These are phyloP conservation scores for Breynia disticha DNA, from an alignment of 441 rosid species.

Conservation along the genomic window DNA sequence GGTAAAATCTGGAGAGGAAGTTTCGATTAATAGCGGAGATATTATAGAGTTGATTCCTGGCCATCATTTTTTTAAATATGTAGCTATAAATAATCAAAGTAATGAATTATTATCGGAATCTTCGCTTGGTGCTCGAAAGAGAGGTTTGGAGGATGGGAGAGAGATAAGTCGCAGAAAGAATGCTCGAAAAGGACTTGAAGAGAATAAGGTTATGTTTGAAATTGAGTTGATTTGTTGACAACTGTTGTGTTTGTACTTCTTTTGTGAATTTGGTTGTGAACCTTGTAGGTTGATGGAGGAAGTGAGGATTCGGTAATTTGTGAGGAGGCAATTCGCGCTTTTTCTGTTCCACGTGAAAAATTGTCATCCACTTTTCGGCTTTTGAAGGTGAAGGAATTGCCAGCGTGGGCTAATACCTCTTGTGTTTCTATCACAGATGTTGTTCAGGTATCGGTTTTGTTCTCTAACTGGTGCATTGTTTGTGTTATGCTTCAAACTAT, in stretches of 20 bases:
- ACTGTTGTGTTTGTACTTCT: neutral
- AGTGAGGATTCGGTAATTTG: neutral
- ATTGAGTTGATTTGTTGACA: neutral
- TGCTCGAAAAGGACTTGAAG: conserved; percentile 26
- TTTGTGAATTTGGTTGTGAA: neutral
- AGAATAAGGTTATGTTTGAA: too few species aligned
- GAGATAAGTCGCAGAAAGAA: conserved; percentile 28
- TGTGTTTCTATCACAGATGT: conserved; percentile 77
- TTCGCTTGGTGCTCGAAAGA: conserved; percentile 16
- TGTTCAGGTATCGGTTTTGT: conserved; percentile 46
- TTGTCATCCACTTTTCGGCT: conserved; percentile 55
- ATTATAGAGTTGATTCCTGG: conserved; percentile 86
- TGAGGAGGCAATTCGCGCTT: conserved; percentile 27
- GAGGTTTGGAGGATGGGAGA: conserved; percentile 15
- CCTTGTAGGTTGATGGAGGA: neutral
- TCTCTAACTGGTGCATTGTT: neutral
- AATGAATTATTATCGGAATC: conserved; percentile 10
- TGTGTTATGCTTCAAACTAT: too few species aligned
- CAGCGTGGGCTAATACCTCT: conserved; percentile 81
- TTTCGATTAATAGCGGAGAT: conserved; percentile 38
- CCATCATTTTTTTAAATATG: conserved; percentile 54
- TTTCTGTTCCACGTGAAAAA: conserved; percentile 34
- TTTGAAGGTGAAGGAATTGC: conserved; percentile 61
- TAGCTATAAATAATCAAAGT: conserved; percentile 18
- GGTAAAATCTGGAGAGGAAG: conserved; percentile 34